Conservation (phyloP, 176 grass and related monocot species). For the Aechmea fasciata region DNA sequence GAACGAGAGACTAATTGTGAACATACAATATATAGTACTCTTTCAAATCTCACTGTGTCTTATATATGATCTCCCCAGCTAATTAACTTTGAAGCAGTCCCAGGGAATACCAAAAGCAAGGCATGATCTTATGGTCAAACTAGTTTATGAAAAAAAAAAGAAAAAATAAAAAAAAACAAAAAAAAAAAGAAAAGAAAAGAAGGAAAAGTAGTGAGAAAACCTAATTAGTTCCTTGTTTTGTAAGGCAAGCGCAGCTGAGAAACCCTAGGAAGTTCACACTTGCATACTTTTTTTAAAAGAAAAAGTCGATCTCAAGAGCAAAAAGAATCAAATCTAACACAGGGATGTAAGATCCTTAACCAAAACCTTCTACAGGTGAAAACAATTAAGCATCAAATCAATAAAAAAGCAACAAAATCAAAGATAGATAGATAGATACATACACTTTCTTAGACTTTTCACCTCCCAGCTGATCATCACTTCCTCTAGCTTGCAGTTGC, state of each 20-base stretch:
- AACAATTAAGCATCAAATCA: not conserved
- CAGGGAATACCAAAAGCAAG: not conserved
- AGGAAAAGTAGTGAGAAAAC: slow-evolving; percentile 16
- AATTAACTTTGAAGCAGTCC: no score
- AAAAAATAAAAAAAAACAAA: slow-evolving; percentile 19
- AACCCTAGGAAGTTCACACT: slow-evolving; percentile 69
- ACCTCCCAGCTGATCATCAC: slow-evolving; percentile 32
- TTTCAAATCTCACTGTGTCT: no score
- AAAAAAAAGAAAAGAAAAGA: slow-evolving; percentile 16
- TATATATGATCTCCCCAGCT: no score
- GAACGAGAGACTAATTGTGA: not conserved
- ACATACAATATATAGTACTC: no score
- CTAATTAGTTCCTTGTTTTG: slow-evolving; percentile 29
- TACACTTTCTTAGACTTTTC: slow-evolving; percentile 56
- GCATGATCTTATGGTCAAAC: slow-evolving; percentile 18
- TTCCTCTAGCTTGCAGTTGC: slow-evolving; percentile 30
- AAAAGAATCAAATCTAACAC: slow-evolving; percentile 1
- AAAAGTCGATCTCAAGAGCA: slow-evolving; percentile 19
- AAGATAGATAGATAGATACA: not conserved
- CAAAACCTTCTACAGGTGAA: not conserved
- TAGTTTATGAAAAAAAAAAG: slow-evolving; percentile 17
- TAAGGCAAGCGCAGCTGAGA: slow-evolving; percentile 30
- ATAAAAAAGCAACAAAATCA: not conserved
- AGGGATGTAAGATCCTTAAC: slow-evolving; percentile 1
- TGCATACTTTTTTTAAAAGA: slow-evolving; percentile 20